Conservation (phyloP, 176 grass and related monocot genomes). For the Tillandsia fasciculata region DNA sequence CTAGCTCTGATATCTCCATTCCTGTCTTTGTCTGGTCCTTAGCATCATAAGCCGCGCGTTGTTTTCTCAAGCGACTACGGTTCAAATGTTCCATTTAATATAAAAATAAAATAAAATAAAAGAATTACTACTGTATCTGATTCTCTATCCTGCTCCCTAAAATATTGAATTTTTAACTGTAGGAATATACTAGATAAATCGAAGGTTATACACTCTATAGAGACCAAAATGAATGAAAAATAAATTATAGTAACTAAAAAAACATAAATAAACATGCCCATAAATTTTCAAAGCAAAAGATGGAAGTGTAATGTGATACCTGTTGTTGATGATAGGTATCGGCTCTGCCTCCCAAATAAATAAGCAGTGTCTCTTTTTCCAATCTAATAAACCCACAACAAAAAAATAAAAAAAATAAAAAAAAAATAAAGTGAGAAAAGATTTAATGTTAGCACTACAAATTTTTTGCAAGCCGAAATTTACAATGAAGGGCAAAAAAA, state of each 20-base stretch:
- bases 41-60: too few relatives aligned
- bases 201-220: not conserved
- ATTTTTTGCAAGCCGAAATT: not conserved
- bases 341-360: conserved; percentile 15
- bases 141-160: too few relatives aligned
- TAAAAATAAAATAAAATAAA: too few relatives aligned
- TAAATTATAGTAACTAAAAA: not conserved
- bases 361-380: not conserved
- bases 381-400: conserved; percentile 27
- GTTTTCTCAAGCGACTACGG: too few relatives aligned
- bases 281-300: not conserved
- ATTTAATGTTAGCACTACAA: not conserved
- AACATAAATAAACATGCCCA: not conserved
- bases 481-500: not conserved
- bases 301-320: conserved; percentile 24
- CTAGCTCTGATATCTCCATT: not conserved
- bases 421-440: not conserved
- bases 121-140: too few relatives aligned
- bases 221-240: not conserved
- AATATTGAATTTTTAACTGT: too few relatives aligned
- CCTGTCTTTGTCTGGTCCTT: too few relatives aligned
- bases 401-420: not conserved
- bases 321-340: conserved; percentile 36
- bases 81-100: too few relatives aligned
- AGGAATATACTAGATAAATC: not conserved